A percentile compares a stretch with the other conserved stretches of the same genome.
Evolutionary conservation across 768 basidiomycete species (phyloP).

Genomic region (Cystoderma amianthinum): DNA sequence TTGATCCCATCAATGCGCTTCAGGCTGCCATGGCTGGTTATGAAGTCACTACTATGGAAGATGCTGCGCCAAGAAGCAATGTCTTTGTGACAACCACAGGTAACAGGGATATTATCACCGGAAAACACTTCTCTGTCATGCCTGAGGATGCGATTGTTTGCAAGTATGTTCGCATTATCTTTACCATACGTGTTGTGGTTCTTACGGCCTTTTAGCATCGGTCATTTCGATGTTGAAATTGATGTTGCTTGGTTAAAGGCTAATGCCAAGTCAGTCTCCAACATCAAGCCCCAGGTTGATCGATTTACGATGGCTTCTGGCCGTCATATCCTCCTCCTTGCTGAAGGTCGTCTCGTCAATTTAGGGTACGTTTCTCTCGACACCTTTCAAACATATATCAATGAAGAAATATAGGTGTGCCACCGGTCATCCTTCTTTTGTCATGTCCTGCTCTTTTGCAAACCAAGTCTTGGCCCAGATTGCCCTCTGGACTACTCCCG

Average conservation of each 20-base stretch:
- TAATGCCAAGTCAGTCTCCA: conserved; percentile 75
- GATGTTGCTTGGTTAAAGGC: conserved; percentile 98
- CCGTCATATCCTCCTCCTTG: conserved; percentile 94
- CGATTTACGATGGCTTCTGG: conserved; percentile 90
- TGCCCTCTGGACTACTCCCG: conserved; percentile 90
- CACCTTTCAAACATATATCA: conserved; percentile 6
- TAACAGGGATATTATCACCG: conserved; percentile 95
- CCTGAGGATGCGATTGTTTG: conserved; percentile 97
- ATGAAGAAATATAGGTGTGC: conserved; percentile 55
- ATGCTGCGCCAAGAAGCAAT: conserved; percentile 83
- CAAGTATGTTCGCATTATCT: too few relatives aligned
- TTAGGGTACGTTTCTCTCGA: conserved; percentile 57
- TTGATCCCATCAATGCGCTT: conserved; percentile 99
- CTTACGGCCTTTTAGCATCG: conserved; percentile 68
- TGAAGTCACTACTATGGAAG: conserved; percentile 98
- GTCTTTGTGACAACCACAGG: conserved; percentile 98
- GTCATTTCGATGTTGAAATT: conserved; percentile 86
- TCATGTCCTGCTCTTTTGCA: conserved; percentile 99
- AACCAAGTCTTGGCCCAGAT: conserved; percentile 99
- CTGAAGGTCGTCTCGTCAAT: conserved; percentile 99
- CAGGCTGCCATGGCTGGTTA: conserved; percentile 99
- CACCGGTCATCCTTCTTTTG: conserved; percentile 98
- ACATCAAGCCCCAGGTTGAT: conserved; percentile 99
- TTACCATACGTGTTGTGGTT: too few relatives aligned
- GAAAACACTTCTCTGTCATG: conserved; percentile 89